Evolutionary conservation across 495 filamentous ascomycete species (phyloP).

Genomic region (Delitschia confertaspora): DNA sequence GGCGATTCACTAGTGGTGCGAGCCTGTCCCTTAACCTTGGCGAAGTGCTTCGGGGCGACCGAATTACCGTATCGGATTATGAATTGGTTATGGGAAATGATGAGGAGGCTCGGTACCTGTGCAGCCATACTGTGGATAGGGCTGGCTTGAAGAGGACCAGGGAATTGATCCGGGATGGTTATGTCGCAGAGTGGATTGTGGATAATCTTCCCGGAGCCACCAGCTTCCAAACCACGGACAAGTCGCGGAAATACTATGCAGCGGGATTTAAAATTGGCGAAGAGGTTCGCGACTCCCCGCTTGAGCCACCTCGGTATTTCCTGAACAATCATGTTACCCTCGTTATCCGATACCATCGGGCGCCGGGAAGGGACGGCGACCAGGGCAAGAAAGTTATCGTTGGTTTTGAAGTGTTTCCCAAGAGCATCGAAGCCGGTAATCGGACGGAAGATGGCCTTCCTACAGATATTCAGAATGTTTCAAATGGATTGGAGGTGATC

Average conservation of each 20-base stretch:
- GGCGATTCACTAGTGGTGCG: slow-evolving; percentile 68
- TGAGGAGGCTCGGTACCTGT: slow-evolving; percentile 66
- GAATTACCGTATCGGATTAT: slow-evolving; percentile 84
- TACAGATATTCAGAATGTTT: slow-evolving; percentile 50
- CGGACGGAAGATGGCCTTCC: slow-evolving; percentile 58
- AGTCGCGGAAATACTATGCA: slow-evolving; percentile 82
- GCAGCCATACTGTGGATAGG: slow-evolving; percentile 55
- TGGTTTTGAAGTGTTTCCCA: slow-evolving; percentile 87
- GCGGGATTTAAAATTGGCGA: slow-evolving; percentile 92
- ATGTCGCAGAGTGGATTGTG: slow-evolving; percentile 92
- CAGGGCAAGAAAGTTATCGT: slow-evolving; percentile 76
- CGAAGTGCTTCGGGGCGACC: slow-evolving; percentile 83
- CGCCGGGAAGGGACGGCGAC: slow-evolving; percentile 57
- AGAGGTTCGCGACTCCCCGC: slow-evolving; percentile 53
- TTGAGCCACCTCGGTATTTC: slow-evolving; percentile 59
- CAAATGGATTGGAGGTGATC: slow-evolving; percentile 58
- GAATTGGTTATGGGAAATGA: slow-evolving; percentile 75
- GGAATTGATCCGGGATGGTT: slow-evolving; percentile 70
- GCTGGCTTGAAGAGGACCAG: slow-evolving; percentile 61
- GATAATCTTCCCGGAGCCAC: slow-evolving; percentile 92
- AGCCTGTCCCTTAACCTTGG: slow-evolving; percentile 84
- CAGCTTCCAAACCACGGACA: slow-evolving; percentile 85
- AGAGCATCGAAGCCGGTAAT: slow-evolving; percentile 62
- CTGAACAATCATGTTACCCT: slow-evolving; percentile 91
- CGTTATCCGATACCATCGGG: slow-evolving; percentile 72